Base-by-base conservation (phyloP, 352 stramenopile genomes). In the Pythium insidiosum region DNA sequence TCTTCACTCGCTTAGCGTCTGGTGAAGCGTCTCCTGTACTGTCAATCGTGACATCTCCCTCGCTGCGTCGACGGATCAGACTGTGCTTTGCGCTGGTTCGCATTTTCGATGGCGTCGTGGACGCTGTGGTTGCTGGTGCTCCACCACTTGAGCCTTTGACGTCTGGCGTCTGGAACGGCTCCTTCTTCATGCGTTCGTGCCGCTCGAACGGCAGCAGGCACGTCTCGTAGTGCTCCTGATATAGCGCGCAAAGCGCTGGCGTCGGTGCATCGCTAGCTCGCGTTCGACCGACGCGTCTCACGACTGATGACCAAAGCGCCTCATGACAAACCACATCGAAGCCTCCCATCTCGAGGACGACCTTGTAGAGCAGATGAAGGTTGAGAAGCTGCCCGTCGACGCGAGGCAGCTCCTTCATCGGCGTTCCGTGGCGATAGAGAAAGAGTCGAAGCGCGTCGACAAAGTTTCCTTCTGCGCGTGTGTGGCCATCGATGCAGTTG, bases 401-500 rank as follows among this genome's bases (percentile, higher is more conserved):
- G 22, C 70, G 68, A 6, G 80, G 80, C 26, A 88, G 47, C 38
- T 81, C 69, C 49, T 87, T 66, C 80, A 93, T 93, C 19, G 80
- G 80, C 26, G 78, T 62, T 9, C 70, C 68, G n/a, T 60, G 66
- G 25, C 79, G 73, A 28, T 93, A 93, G 21, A 90, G 60, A 33
- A 93, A 93, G 50, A 93, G 79, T 38, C 80, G 71, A 33, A 90
- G 55, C 24, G 65, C 56, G 44, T 90, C 80, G 15, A 93, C 68
- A 54, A 93, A 93, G 39, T 87, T 74, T 39, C 73, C 71, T 59
- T 93, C 80, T 22, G 75, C 66, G 15, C 80, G 68, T 22, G 80
- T 81, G 43, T 88, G 79, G 6, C 75, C 80, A 43, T 93, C 79
- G 47, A 93, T 87, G 42, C 66, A 88, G 76, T 98, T 94, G 44